Evolutionary conservation across 768 basidiomycete species (phyloP).

Genomic region (Lyophyllum decastes): DNA sequence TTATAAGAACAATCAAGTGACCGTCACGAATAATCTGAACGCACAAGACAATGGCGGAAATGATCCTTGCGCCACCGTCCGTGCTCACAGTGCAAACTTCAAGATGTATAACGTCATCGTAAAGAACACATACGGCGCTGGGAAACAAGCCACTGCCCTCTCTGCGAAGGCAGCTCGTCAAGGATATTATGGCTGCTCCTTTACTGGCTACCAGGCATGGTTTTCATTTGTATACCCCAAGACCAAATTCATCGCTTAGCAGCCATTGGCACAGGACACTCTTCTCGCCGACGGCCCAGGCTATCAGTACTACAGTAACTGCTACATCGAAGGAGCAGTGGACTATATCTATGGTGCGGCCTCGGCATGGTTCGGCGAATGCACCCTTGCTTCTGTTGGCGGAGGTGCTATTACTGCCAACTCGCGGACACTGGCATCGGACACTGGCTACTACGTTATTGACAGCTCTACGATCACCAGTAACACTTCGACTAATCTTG

Average conservation of each 20-base stretch:
- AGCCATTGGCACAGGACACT: conserved; percentile 15
- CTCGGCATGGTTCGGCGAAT: conserved; percentile 30
- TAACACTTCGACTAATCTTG: conserved; percentile 16
- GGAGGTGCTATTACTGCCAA: conserved; percentile 31
- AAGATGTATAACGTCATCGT: conserved; percentile 27
- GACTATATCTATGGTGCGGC: conserved; percentile 29
- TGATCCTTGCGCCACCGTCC: conserved; percentile 27
- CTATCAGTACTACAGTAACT: conserved; percentile 30
- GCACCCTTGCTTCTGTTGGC: conserved; percentile 24
- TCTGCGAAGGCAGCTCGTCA: conserved; percentile 21
- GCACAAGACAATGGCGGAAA: conserved; percentile 28
- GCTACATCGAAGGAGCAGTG: conserved; percentile 27
- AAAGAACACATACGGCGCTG: conserved; percentile 24
- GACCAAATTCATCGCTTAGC: not conserved
- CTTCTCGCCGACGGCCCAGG: conserved; percentile 24
- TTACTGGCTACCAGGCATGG: conserved; percentile 24
- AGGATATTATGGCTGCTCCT: conserved; percentile 25
- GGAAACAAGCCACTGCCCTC: conserved; percentile 27
- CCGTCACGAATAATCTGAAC: conserved; percentile 27
- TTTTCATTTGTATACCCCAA: not conserved
- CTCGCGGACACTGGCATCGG: conserved; percentile 17
- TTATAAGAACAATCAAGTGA: conserved; percentile 25
- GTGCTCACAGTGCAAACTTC: conserved; percentile 20
- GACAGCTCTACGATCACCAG: conserved; percentile 25
- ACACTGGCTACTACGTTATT: conserved; percentile 27